Evolutionary conservation across 345 rosid genomes (phyloP).

Genomic region (Brassica carinata): DNA sequence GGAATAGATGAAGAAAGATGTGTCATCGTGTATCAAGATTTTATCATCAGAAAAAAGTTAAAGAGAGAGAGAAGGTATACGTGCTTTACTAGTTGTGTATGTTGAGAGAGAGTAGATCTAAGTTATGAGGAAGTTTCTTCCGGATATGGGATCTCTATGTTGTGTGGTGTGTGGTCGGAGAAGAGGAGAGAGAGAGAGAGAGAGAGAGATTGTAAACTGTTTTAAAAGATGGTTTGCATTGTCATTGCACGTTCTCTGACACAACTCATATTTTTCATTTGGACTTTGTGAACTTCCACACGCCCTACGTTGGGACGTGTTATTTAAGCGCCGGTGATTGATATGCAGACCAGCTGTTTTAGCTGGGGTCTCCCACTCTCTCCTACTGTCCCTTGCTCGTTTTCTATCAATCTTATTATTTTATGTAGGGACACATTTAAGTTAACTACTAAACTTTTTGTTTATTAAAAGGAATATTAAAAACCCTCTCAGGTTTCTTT

Average conservation of each 20-base stretch:
- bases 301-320: not conserved
- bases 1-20: conserved; percentile 18
- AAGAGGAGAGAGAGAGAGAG: not conserved
- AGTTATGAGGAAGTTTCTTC: conserved; percentile 23
- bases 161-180: conserved; percentile 24
- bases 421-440: conserved; percentile 39
- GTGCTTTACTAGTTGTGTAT: conserved; percentile 2
- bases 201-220: conserved; percentile 5
- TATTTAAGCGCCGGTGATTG: conserved; percentile 31
- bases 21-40: conserved; percentile 22
- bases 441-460: conserved; percentile 2
- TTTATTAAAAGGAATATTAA: conserved; percentile 10
- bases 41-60: conserved; percentile 1
- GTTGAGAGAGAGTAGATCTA: conserved; percentile 11
- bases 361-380: conserved; percentile 43
- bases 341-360: conserved; percentile 43
- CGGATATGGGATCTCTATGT: conserved; percentile 36
- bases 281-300: conserved; percentile 12
- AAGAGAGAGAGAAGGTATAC: conserved; percentile 5
- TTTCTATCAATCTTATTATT: conserved; percentile 28
- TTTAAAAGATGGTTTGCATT: conserved; percentile 28
- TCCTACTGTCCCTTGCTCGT: conserved; percentile 30
- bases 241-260: conserved; percentile 45
- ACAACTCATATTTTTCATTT: not conserved
- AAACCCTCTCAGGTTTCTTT: conserved; percentile 12